phyloP scores from a whole-genome alignment of 176 grass and related monocot species.

The Zoysia japonica region DNA sequence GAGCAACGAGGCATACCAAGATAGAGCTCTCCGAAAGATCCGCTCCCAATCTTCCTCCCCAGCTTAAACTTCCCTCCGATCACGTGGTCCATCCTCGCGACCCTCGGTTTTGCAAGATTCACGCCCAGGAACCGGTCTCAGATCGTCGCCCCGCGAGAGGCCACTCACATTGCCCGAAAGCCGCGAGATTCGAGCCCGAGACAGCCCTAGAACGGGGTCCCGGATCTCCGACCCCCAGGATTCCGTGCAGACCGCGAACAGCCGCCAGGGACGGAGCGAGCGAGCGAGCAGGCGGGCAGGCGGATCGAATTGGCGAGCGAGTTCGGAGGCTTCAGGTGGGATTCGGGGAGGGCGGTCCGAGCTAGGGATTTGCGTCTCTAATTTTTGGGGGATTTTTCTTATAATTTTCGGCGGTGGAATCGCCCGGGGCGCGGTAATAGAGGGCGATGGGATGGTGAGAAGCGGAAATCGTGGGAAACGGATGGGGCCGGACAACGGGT shows the following conservation, averaged over 20 bases:
- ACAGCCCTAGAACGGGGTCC: not conserved
- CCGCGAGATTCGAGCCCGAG: constrained; percentile 36
- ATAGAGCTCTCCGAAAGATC: constrained; percentile 95
- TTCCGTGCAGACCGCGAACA: too few species aligned
- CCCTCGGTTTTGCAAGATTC: constrained; percentile 23
- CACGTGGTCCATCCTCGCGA: constrained; percentile 70
- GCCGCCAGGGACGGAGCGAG: constrained; percentile 7
- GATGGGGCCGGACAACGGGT: constrained; percentile 42
- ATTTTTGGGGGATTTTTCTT: not conserved
- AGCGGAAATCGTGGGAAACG: constrained; percentile 47
- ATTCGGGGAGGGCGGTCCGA: not conserved
- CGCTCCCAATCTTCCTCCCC: constrained; percentile 92
- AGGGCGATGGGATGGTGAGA: constrained; percentile 22
- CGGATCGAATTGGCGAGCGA: constrained; percentile 1
- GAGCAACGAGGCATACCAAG: constrained; percentile 56
- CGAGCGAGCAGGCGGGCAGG: constrained; percentile 16
- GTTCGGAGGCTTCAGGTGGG: constrained; percentile 16
- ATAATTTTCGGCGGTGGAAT: constrained; percentile 5
- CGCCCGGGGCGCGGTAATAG: constrained; percentile 17
- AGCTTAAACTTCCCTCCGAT: constrained; percentile 92
- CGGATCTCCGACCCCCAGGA: constrained; percentile 33
- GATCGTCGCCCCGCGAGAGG: not conserved
- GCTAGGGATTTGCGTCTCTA: constrained; percentile 42
- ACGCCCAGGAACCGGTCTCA: not conserved
- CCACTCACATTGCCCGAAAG: constrained; percentile 53